phyloP scores from a whole-genome alignment of 768 basidiomycete species.

The Termitomyces heimii region DNA sequence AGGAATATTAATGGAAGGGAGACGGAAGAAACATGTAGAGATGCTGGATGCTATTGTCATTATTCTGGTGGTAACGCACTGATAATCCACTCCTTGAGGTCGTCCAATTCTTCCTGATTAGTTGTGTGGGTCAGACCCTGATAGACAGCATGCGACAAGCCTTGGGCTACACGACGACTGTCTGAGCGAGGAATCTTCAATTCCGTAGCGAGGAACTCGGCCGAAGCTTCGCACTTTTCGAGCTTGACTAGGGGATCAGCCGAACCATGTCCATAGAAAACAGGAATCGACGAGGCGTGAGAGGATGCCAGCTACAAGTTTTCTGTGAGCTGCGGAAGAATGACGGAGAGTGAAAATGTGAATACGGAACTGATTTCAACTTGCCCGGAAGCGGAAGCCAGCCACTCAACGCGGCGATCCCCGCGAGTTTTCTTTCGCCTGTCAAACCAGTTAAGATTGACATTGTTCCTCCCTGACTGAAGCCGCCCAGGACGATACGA shows the following conservation, averaged over 20 bases:
- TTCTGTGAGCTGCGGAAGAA: slow-evolving; percentile 1
- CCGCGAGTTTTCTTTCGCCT: slow-evolving; percentile 60
- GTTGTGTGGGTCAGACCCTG: slow-evolving; percentile 63
- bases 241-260: slow-evolving; percentile 69
- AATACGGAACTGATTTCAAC: slow-evolving; percentile 53
- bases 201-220: slow-evolving; percentile 46
- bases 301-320: slow-evolving; percentile 50
- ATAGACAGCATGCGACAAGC: slow-evolving; percentile 66
- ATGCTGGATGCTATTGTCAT: neutral
- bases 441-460: slow-evolving; percentile 72
- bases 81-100: slow-evolving; percentile 68
- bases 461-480: slow-evolving; percentile 83
- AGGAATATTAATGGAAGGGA: neutral
- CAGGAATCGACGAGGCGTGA: slow-evolving; percentile 55
- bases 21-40: neutral
- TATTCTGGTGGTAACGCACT: slow-evolving; percentile 37
- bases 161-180: slow-evolving; percentile 36
- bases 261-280: slow-evolving; percentile 86
- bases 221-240: slow-evolving; percentile 46
- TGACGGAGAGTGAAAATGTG: neutral
- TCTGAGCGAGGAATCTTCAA: slow-evolving; percentile 45
- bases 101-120: slow-evolving; percentile 56
- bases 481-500: slow-evolving; percentile 83
- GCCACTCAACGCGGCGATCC: slow-evolving; percentile 67
- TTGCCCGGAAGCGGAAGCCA: slow-evolving; percentile 69